Percentiles rank a stretch among this genome's conserved stretches.
These are phyloP conservation scores for Aureobasidium leucospermi DNA, from an alignment of 2,329 filamentous ascomycete genomes.

Conservation along the genomic window DNA sequence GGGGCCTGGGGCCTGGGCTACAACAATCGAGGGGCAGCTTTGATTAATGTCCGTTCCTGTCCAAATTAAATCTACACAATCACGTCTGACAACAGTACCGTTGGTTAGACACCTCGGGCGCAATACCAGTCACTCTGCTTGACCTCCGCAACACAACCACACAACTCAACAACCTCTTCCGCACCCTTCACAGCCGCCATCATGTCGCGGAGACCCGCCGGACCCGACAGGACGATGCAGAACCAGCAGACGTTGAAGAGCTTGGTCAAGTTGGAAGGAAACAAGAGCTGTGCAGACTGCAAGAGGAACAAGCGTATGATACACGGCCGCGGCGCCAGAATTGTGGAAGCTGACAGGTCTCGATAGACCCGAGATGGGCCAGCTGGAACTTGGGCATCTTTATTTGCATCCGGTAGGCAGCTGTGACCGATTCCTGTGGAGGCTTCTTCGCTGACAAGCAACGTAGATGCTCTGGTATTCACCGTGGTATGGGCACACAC, in stretches of 20 bases:
- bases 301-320: slow-evolving; percentile 92
- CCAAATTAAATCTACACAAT: background rate
- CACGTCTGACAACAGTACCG: background rate
- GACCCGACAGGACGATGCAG: slow-evolving; percentile 80
- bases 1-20: background rate
- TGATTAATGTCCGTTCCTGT: background rate
- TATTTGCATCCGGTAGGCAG: slow-evolving; percentile 70
- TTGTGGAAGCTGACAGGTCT: slow-evolving; percentile 21
- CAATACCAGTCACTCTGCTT: background rate
- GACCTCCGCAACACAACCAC: background rate
- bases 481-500: slow-evolving; percentile 97
- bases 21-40: slow-evolving; percentile 8
- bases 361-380: slow-evolving; percentile 91
- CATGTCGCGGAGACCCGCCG: slow-evolving; percentile 78
- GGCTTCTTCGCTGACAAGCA: slow-evolving; percentile 7
- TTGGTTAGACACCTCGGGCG: background rate
- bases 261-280: slow-evolving; percentile 85
- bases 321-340: background rate
- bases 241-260: slow-evolving; percentile 93
- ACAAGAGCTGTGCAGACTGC: slow-evolving; percentile 97
- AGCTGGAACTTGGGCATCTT: slow-evolving; percentile 98
- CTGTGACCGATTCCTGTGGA: background rate
- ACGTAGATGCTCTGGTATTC: slow-evolving; percentile 79
- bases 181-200: background rate
- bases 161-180: background rate